Percentiles rank a stretch among this genome's conserved stretches.
These are phyloP conservation scores for Aspergillus flavus DNA, from an alignment of 2,329 filamentous ascomycete genomes.

Conservation along the genomic window DNA sequence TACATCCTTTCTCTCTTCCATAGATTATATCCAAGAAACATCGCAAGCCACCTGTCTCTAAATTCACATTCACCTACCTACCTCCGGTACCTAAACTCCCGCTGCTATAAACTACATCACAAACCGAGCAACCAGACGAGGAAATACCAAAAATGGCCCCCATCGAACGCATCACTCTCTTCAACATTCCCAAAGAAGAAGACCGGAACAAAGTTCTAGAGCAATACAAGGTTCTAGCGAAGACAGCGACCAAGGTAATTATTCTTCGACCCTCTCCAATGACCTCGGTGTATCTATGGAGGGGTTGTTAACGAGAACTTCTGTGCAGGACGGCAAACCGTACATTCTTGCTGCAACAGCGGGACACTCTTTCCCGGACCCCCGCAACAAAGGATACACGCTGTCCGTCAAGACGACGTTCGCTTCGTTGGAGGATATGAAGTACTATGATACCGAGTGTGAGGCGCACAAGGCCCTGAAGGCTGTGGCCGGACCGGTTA, in stretches of 20 bases:
- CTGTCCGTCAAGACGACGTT: slow-evolving; percentile 66
- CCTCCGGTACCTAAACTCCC: background rate
- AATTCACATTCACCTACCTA: background rate
- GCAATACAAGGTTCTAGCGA: slow-evolving; percentile 47
- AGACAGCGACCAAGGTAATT: slow-evolving; percentile 49
- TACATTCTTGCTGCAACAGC: slow-evolving; percentile 67
- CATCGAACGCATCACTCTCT: slow-evolving; percentile 56
- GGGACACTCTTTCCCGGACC: slow-evolving; percentile 58
- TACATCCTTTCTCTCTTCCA: background rate
- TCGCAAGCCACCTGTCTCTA: background rate
- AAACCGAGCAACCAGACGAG: background rate
- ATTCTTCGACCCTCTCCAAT: too few species aligned
- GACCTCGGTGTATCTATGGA: too few species aligned
- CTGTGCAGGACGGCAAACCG: slow-evolving; percentile 65
- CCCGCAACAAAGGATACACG: slow-evolving; percentile 67
- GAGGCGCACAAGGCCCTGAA: slow-evolving; percentile 57
- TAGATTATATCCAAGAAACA: background rate
- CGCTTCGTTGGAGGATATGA: slow-evolving; percentile 66
- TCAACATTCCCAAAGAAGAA: slow-evolving; percentile 54
- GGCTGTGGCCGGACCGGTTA: slow-evolving; percentile 32
- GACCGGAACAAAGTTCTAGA: slow-evolving; percentile 49
- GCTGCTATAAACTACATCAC: background rate
- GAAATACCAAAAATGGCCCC: slow-evolving; percentile 34
- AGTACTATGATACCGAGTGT: slow-evolving; percentile 67
- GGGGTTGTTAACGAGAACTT: background rate